These are phyloP conservation scores for Kandelia obovata DNA, from an alignment of 345 rosid genomes.

Conservation along the genomic window DNA sequence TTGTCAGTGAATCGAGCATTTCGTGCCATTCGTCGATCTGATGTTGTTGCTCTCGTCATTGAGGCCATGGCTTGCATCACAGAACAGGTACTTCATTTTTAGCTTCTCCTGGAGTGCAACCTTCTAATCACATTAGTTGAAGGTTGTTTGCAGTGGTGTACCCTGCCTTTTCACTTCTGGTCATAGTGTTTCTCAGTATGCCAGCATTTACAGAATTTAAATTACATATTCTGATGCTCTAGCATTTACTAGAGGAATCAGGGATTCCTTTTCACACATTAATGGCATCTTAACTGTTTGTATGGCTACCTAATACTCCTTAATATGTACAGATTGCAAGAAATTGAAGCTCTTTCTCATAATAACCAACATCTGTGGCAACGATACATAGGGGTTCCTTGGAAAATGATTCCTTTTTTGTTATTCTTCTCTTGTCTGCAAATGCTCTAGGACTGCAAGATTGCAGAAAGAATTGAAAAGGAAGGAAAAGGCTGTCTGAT, in stretches of 20 bases:
- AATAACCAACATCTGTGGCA: background rate
- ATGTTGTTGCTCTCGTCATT: constrained; percentile 92
- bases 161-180: no score
- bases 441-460: constrained; percentile 60
- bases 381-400: background rate
- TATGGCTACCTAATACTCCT: background rate
- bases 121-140: no score
- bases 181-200: no score
- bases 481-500: constrained; percentile 95
- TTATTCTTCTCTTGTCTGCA: constrained; percentile 9
- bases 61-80: constrained; percentile 96
- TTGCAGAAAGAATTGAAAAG: constrained; percentile 89
- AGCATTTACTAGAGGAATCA: no score
- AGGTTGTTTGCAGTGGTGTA: no score
- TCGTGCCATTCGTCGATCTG: constrained; percentile 87
- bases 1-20: constrained; percentile 93
- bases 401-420: background rate
- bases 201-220: no score
- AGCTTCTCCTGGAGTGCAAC: background rate
- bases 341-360: no score
- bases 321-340: no score
- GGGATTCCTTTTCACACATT: no score
- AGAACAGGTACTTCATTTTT: constrained; percentile 65
- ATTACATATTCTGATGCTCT: no score
- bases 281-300: no score